Evolutionary conservation across 2,329 filamentous ascomycete genomes (phyloP).

Genomic region (Ascocoryne sarcoides): DNA sequence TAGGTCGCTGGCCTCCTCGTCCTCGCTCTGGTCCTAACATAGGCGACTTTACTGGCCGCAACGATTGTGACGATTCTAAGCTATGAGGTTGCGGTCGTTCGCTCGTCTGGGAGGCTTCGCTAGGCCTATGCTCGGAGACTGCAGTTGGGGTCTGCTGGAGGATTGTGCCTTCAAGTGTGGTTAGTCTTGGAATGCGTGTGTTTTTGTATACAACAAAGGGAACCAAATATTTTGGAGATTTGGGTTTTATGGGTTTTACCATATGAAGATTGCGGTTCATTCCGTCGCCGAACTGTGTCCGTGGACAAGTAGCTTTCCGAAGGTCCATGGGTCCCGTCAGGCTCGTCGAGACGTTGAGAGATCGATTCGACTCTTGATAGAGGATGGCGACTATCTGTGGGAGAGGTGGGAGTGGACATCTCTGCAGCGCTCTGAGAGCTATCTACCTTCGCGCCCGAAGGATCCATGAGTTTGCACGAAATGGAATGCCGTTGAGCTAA

Average conservation of each 20-base stretch:
- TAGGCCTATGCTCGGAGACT: constrained; percentile 18
- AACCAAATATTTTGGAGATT: background rate
- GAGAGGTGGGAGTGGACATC: constrained; percentile 33
- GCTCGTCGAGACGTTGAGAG: constrained; percentile 19
- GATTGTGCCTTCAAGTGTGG: constrained; percentile 13
- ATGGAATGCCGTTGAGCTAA: too few relatives aligned
- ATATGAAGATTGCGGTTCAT: constrained; percentile 41
- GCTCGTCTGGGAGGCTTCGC: constrained; percentile 20
- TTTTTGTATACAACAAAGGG: too few relatives aligned
- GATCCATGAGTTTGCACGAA: background rate
- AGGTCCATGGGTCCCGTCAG: constrained; percentile 26
- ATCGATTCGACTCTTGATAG: constrained; percentile 22
- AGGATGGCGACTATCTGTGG: constrained; percentile 41
- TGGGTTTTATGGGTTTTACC: background rate
- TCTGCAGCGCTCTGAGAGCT: constrained; percentile 14
- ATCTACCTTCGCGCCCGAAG: constrained; percentile 9
- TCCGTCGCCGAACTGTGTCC: constrained; percentile 50
- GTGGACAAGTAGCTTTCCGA: constrained; percentile 50
- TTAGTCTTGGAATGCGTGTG: too few relatives aligned
- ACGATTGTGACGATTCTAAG: constrained; percentile 25
- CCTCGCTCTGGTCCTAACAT: constrained; percentile 28
- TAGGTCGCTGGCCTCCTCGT: constrained; percentile 28
- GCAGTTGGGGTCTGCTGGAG: constrained; percentile 6
- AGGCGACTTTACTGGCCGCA: constrained; percentile 23
- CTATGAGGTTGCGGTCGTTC: constrained; percentile 23